Evolutionary conservation across 805 yeast genomes (phyloP).

Genomic region (Debaryomyces prosopidis): DNA sequence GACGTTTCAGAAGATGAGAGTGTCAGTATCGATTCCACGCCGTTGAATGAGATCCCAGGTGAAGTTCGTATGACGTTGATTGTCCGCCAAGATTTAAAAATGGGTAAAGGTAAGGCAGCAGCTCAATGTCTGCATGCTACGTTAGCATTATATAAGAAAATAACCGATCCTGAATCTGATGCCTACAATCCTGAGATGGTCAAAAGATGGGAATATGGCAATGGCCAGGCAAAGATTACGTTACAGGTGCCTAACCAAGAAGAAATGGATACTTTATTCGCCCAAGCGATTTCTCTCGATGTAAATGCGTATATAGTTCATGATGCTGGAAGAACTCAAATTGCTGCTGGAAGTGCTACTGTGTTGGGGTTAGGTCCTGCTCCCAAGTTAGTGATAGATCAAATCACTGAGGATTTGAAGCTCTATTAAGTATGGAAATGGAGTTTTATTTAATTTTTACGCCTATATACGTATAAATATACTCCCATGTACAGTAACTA

Average conservation of each 20-base stretch:
- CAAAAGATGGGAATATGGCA: conserved; percentile 68
- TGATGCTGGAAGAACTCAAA: conserved; percentile 97
- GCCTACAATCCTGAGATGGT: conserved; percentile 65
- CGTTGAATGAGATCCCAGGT: conserved; percentile 68
- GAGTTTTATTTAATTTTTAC: too few species aligned
- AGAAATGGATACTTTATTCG: conserved; percentile 72
- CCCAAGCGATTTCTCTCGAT: conserved; percentile 77
- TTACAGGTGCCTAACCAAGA: conserved; percentile 70
- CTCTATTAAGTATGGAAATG: conserved; percentile 48
- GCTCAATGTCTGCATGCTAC: conserved; percentile 99
- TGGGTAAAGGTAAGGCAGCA: conserved; percentile 95
- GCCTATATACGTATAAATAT: too few species aligned
- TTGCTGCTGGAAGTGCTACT: conserved; percentile 94
- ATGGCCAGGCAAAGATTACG: conserved; percentile 94
- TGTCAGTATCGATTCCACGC: conserved; percentile 57
- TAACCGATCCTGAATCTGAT: conserved; percentile 51
- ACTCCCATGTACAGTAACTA: background rate
- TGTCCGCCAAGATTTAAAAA: conserved; percentile 83
- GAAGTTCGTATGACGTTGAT: conserved; percentile 85
- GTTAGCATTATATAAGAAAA: conserved; percentile 76
- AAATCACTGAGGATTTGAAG: conserved; percentile 76
- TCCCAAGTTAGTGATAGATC: conserved; percentile 76
- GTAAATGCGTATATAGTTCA: conserved; percentile 80
- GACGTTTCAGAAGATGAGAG: conserved; percentile 51
- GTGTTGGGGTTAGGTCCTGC: conserved; percentile 98